These are phyloP conservation scores for Sclerotinia minor DNA, from an alignment of 2,329 filamentous ascomycete genomes.

Conservation along the genomic window DNA sequence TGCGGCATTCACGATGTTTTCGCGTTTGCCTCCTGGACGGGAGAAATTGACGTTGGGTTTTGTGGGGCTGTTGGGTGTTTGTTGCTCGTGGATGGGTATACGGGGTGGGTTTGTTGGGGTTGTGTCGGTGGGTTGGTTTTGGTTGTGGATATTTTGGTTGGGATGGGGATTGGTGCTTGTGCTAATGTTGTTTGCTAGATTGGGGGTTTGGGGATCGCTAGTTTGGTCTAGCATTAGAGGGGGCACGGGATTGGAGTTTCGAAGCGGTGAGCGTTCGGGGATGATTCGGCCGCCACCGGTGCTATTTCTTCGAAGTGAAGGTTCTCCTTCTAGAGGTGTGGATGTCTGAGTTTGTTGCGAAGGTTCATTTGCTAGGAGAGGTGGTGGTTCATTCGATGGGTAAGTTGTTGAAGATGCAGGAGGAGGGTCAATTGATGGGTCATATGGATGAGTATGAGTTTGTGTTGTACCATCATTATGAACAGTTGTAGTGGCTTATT, in stretches of 20 bases:
- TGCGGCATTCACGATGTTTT: slow-evolving; percentile 6
- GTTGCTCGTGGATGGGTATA: slow-evolving; percentile 7
- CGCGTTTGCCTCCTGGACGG: slow-evolving; percentile 14
- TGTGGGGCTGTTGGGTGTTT: neutral
- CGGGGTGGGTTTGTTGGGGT: neutral
- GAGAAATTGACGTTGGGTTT: slow-evolving; percentile 18
- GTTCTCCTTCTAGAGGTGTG: neutral
- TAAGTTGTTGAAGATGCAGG: slow-evolving; percentile 21
- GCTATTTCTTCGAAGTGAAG: slow-evolving; percentile 8
- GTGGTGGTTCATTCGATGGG: slow-evolving; percentile 13
- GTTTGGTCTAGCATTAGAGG: slow-evolving; percentile 13
- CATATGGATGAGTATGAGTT: slow-evolving; percentile 21
- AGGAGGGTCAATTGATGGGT: slow-evolving; percentile 21
- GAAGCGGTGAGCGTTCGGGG: slow-evolving; percentile 21
- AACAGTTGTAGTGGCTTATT: slow-evolving; percentile 22
- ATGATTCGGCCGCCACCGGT: slow-evolving; percentile 22
- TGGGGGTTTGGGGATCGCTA: neutral
- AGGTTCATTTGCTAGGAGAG: neutral
- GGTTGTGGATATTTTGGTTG: neutral
- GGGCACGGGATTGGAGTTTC: slow-evolving; percentile 21
- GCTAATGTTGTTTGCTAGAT: neutral
- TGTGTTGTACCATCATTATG: slow-evolving; percentile 21
- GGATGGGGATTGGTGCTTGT: neutral
- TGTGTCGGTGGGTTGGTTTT: neutral
- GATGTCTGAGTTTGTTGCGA: neutral